These are phyloP conservation scores for Petasospora fabianii DNA, from an alignment of 1,139 yeast species.

Conservation along the genomic window DNA sequence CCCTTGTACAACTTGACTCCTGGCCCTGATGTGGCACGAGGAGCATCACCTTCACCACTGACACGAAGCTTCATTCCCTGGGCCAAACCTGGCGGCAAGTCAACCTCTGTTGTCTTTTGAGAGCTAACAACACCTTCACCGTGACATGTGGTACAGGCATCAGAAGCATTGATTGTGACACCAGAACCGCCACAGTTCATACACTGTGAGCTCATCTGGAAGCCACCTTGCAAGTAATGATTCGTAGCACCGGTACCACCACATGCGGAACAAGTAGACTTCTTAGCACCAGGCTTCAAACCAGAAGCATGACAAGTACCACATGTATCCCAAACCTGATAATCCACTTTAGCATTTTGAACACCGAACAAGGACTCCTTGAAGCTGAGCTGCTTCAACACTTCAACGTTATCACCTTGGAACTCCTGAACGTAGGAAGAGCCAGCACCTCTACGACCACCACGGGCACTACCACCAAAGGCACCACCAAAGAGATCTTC, in stretches of 20 bases:
- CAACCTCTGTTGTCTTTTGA: slow-evolving; percentile 67
- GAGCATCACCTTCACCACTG: slow-evolving; percentile 90
- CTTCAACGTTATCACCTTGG: slow-evolving; percentile 88
- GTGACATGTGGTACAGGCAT: slow-evolving; percentile 76
- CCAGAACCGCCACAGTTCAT: slow-evolving; percentile 86
- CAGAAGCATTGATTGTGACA: slow-evolving; percentile 62
- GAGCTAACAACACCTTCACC: slow-evolving; percentile 83
- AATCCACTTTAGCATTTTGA: slow-evolving; percentile 59
- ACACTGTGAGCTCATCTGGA: slow-evolving; percentile 96
- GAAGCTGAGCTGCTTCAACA: slow-evolving; percentile 67
- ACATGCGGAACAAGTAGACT: slow-evolving; percentile 80
- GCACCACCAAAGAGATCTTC: slow-evolving; percentile 73
- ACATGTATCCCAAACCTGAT: slow-evolving; percentile 76
- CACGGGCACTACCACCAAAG: slow-evolving; percentile 35
- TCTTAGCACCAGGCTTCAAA: slow-evolving; percentile 69
- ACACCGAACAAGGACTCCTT: slow-evolving; percentile 86
- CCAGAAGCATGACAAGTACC: slow-evolving; percentile 82
- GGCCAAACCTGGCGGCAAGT: slow-evolving; percentile 82
- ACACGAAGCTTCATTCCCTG: slow-evolving; percentile 86
- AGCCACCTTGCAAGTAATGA: slow-evolving; percentile 85
- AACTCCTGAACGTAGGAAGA: slow-evolving; percentile 59
- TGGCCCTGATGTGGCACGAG: slow-evolving; percentile 64
- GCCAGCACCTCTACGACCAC: slow-evolving; percentile 30
- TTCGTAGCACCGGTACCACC: slow-evolving; percentile 92
- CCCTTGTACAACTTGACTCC: slow-evolving; percentile 69